These are phyloP conservation scores for Vaccinium corymbosum DNA, from an alignment of 148 eudicot species.

Conservation along the genomic window DNA sequence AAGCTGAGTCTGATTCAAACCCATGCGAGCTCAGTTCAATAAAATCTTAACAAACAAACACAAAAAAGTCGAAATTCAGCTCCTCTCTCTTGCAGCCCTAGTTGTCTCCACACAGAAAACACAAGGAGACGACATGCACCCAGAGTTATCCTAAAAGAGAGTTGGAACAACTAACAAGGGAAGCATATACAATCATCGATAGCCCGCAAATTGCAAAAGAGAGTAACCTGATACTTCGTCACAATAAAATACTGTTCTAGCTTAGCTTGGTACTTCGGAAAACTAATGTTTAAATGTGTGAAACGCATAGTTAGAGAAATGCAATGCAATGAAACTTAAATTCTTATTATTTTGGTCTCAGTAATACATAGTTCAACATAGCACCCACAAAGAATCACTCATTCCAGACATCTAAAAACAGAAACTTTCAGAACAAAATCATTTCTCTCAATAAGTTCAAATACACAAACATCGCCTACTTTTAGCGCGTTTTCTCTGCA, in stretches of 20 bases:
- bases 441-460: background rate
- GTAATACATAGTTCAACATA: background rate
- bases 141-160: background rate
- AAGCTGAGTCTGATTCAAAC: background rate
- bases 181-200: background rate
- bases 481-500: background rate
- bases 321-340: background rate
- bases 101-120: background rate
- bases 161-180: background rate
- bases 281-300: background rate
- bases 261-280: background rate
- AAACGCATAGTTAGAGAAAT: background rate
- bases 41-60: background rate
- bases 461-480: background rate
- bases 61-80: background rate
- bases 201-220: background rate
- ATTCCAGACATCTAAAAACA: background rate
- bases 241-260: background rate
- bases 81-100: background rate
- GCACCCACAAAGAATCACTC: background rate
- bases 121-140: background rate
- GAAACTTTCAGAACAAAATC: slow-evolving; percentile 1
- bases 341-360: background rate
- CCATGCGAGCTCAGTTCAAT: background rate
- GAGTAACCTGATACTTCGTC: background rate